Conservation (phyloP, 106 monocot species). For the Acanthochlamys bracteata region DNA sequence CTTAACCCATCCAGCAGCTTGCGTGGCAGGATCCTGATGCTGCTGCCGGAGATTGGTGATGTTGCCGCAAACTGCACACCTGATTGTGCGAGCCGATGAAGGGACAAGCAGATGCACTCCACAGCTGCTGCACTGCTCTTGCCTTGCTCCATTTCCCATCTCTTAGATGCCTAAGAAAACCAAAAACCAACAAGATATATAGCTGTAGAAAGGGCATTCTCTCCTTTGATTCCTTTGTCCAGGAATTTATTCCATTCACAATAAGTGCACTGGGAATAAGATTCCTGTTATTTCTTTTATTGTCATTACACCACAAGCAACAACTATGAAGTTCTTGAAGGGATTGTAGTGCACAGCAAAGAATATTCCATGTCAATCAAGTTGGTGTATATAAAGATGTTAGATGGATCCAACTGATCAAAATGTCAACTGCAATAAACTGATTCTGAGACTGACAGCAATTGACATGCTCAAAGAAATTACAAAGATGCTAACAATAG, state of each 20-base stretch:
- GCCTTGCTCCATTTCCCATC: not conserved
- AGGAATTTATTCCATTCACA: not conserved
- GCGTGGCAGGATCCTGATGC: not conserved
- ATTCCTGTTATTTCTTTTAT: not conserved
- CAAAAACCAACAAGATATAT: not conserved
- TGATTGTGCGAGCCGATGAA: constrained; percentile 6
- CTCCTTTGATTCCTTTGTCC: not conserved
- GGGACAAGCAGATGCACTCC: constrained; percentile 13
- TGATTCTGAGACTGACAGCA: no score
- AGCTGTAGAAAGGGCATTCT: not conserved
- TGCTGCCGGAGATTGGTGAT: constrained; percentile 4
- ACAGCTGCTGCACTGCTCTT: constrained; percentile 22
- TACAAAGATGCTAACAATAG: no score
- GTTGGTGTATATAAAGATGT: no score
- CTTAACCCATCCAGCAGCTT: constrained; percentile 29
- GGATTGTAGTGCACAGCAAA: no score
- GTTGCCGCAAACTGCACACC: constrained; percentile 27
- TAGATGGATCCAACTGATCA: no score
- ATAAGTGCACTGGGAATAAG: not conserved
- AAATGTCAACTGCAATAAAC: no score
- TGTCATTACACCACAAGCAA: no score
- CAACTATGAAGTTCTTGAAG: no score
- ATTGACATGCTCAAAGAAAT: no score
- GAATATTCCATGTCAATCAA: no score
- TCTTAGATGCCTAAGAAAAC: not conserved